These are phyloP conservation scores for Microcos paniculata DNA, from an alignment of 345 rosid species.

Conservation along the genomic window DNA sequence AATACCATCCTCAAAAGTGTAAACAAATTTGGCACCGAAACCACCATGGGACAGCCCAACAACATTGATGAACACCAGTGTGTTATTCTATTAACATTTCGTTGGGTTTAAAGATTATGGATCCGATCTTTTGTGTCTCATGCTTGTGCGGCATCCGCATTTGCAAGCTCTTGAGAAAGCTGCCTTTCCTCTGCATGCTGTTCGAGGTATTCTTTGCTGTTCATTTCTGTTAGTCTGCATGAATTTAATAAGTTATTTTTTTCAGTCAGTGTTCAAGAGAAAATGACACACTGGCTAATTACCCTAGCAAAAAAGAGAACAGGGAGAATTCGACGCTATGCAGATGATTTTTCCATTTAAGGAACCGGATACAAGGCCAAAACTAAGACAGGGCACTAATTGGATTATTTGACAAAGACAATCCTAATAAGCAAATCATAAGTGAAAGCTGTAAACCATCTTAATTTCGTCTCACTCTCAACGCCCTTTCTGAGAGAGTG, in stretches of 20 bases:
- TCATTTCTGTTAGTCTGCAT: constrained; percentile 91
- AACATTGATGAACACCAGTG: not conserved
- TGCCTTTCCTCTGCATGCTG: constrained; percentile 56
- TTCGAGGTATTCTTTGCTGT: constrained; percentile 91
- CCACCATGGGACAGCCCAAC: not conserved
- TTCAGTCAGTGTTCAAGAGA: not conserved
- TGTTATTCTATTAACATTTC: not conserved
- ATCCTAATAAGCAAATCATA: not conserved
- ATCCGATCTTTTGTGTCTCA: not conserved
- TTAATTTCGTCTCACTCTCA: not conserved
- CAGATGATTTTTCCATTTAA: not conserved
- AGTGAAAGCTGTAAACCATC: not conserved
- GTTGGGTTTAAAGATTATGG: not conserved
- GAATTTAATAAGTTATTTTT: not conserved
- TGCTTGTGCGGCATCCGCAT: constrained; percentile 3
- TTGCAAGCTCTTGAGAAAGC: constrained; percentile 3
- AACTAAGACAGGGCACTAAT: not conserved
- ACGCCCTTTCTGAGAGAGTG: not conserved
- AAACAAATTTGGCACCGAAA: not conserved
- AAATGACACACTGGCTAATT: too few relatives aligned
- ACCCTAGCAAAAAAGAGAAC: not conserved
- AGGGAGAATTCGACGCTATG: not conserved
- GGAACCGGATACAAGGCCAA: not conserved
- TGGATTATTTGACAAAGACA: not conserved
- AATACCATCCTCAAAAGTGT: not conserved